Base-by-base conservation (phyloP, 495 filamentous ascomycete species). In the Aspergillus ellipticus region DNA sequence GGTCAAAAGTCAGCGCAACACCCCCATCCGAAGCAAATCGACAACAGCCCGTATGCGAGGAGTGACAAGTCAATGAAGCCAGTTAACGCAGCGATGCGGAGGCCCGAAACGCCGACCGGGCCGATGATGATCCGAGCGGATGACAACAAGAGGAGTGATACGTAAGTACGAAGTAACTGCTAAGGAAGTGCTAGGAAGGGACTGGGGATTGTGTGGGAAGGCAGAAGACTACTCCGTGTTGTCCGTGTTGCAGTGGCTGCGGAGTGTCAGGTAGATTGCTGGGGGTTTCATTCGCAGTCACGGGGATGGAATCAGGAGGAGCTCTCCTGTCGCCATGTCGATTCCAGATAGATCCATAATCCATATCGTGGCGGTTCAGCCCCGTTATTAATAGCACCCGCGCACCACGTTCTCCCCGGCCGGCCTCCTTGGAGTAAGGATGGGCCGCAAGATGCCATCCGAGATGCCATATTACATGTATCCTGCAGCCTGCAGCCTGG, bases 101-200 rank as follows among this genome's bases (percentile, higher is more conserved):
- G 60, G 47, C 55, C 56, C 20, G 49, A 49, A 45, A 58, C 48
- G 9, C 63, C 24, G 53, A 48, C 28, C 62, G 64, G 64, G 20
- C 64, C 64, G 64, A 66, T 33, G 52, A 55, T 66, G 51, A 53
- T 66, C 64, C 64, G 63, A 52, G 51, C 57, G 56, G 58, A 58
- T 66, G 51, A 66, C 45, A 48, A 48, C 45, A 48, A 48, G 4
- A 6, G 16, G 8, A 7, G 24, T 4, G 24, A 28, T 28, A n/a
- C n/a, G n/a, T n/a, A n/a, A n/a, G n/a, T n/a, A n/a, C n/a, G n/a
- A n/a, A n/a, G n/a, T n/a, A n/a, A n/a, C n/a, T n/a, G n/a, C n/a
- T n/a, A n/a, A n/a, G n/a, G n/a, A n/a, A n/a, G n/a, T n/a, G n/a
- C n/a, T n/a, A n/a, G n/a, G n/a, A n/a, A n/a, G n/a, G n/a, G n/a